phyloP scores from a whole-genome alignment of 192 early-diverging fungal genomes.

The Phlyctochytrium bullatum region DNA sequence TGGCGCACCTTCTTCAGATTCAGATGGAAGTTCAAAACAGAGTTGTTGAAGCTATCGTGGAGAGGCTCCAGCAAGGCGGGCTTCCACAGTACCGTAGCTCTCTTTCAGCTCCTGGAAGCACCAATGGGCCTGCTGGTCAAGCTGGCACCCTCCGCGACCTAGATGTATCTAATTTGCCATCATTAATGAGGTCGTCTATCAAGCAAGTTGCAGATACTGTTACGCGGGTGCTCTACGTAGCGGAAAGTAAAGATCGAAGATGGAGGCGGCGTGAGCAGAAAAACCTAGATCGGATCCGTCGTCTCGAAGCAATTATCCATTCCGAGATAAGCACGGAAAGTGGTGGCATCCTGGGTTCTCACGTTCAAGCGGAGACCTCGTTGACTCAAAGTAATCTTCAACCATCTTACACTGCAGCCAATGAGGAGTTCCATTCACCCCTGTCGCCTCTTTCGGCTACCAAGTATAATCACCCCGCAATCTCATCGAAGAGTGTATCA shows the following conservation, averaged over 20 bases:
- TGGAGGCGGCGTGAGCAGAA: neutral
- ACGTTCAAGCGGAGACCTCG: neutral
- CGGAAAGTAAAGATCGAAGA: neutral
- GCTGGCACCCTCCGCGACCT: neutral
- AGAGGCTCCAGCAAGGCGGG: neutral
- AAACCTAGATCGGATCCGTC: neutral
- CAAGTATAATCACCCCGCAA: too few relatives aligned
- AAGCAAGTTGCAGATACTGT: conserved; percentile 26
- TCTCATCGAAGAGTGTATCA: too few relatives aligned
- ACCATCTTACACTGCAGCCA: neutral
- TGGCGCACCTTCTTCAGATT: conserved; percentile 26
- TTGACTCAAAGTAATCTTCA: neutral
- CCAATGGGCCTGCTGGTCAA: neutral
- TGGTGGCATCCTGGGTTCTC: neutral
- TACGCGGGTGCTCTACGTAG: neutral
- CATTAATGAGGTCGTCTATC: conserved; percentile 24
- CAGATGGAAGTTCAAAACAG: conserved; percentile 37
- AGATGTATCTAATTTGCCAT: conserved; percentile 15
- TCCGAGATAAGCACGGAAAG: too few relatives aligned
- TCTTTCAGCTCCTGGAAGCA: neutral
- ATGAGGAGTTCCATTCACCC: neutral
- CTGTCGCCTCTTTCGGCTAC: too few relatives aligned
- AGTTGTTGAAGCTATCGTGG: conserved; percentile 23
- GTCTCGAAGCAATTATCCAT: neutral
- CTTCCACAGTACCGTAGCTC: too few relatives aligned